Evolutionary conservation across 2,329 filamentous ascomycete species (phyloP).

Genomic region (Aspergillus sp.): DNA sequence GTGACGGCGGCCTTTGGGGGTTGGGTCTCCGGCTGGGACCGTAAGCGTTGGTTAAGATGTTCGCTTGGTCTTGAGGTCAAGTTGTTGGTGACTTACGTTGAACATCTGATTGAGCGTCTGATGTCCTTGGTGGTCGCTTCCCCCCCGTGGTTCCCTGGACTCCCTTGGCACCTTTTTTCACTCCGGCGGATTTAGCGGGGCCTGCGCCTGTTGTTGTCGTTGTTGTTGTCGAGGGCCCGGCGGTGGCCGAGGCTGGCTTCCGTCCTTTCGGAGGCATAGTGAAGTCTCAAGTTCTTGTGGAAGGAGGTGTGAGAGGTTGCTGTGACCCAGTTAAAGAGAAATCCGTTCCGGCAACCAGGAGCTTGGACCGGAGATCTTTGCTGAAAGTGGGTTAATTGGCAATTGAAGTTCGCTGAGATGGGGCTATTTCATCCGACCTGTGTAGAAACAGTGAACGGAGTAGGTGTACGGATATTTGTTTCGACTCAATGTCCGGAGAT

Average conservation of each 20-base stretch:
- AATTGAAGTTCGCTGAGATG: neutral
- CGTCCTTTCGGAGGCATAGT: constrained; percentile 32
- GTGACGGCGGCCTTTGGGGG: constrained; percentile 60
- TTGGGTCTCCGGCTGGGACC: constrained; percentile 67
- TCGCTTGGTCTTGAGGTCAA: neutral
- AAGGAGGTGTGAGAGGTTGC: neutral
- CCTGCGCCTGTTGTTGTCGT: neutral
- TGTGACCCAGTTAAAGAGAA: neutral
- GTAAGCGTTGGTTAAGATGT: constrained; percentile 13
- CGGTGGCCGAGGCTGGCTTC: constrained; percentile 13
- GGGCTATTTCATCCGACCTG: neutral
- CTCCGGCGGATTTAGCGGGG: neutral
- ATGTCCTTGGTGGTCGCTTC: constrained; percentile 25
- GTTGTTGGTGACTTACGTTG: constrained; percentile 29
- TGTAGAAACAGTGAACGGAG: neutral
- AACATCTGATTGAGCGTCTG: constrained; percentile 40
- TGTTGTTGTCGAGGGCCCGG: constrained; percentile 17
- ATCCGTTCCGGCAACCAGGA: neutral
- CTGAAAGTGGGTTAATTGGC: neutral
- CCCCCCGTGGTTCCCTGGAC: constrained; percentile 11
- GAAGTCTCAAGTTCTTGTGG: neutral
- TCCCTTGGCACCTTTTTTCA: constrained; percentile 19
- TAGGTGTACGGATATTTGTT: neutral
- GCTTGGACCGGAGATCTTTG: neutral
- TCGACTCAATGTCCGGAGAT: neutral